Evolutionary conservation across 75 land plant genomes (phyloP), one percentile per base, ranked within the genome.

Genomic region (Sequoia sempervirens): DNA sequence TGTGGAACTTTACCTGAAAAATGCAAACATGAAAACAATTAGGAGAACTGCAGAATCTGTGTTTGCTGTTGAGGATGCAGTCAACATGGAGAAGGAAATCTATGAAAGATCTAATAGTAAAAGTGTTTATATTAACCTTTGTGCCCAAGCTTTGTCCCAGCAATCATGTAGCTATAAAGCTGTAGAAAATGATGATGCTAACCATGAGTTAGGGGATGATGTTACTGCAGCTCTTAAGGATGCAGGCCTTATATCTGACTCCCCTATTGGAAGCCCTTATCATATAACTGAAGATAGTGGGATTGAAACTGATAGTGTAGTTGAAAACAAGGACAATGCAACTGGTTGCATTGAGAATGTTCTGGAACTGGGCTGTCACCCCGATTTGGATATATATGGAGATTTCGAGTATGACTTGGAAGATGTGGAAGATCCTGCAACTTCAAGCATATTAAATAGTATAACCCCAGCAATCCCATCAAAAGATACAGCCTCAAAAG

Each of bases 181-280:
- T 50, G 56, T 38, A 45, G 89, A 87, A 79, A 9, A 85, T 72
- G 58, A 84, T 46, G 46, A 86, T 11, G 73, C 80, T 12, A 7
- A 53, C 1, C 78, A 37, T 34, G 23, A 81, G 18, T 86, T 75
- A 12, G 23, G 38, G 18, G 45, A 56, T 58, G 66, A 32, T 58
- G 86, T 90, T 41, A 80, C 90, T 78, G 91, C 90, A 83, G 97
- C 96, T 74, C 85, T 94, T 79, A 89, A 64, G 87, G 82, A 82
- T 61, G 93, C 99, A 36, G 99, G 99, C 30, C 93, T 98, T 80
- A 46, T 89, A 17, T 92, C 99, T 66, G 99, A 98, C 82, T 91
- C 99, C 34, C 98, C 99, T 69, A 92, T 94, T 37, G 89, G 80
- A 81, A 96, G 96, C 89, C 96, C 96, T 26, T 54, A 28, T 37